phyloP scores from a whole-genome alignment of 2,329 filamentous ascomycete species.

The Zasmidium citrigriseum region DNA sequence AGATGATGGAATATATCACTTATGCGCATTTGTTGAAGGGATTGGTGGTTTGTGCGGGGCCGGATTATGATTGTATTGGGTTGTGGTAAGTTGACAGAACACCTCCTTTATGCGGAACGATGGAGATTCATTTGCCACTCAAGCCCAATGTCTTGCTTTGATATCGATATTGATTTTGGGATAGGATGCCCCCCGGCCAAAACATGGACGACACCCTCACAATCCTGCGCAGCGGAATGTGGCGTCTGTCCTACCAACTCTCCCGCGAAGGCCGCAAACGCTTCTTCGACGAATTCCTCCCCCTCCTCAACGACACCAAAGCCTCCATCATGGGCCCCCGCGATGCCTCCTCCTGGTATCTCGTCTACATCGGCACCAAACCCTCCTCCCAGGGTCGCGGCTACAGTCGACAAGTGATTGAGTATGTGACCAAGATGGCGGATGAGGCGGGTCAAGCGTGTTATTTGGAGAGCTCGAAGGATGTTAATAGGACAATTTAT shows the following conservation, averaged over 20 bases:
- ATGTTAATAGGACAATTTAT: conserved; percentile 70
- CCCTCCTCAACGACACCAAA: conserved; percentile 73
- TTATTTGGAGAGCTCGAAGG: conserved; percentile 77
- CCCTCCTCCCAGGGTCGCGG: conserved; percentile 70
- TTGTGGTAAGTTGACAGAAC: conserved; percentile 63
- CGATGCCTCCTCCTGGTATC: conserved; percentile 72
- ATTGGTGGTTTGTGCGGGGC: conserved; percentile 71
- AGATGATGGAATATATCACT: conserved; percentile 75
- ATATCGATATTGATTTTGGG: not conserved
- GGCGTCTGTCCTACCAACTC: conserved; percentile 74
- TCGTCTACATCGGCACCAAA: conserved; percentile 80
- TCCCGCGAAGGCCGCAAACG: conserved; percentile 70
- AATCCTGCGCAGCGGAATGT: conserved; percentile 72
- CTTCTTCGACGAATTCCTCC: conserved; percentile 76
- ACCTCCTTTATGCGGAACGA: not conserved
- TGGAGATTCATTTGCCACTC: too few relatives aligned
- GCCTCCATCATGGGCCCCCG: conserved; percentile 63
- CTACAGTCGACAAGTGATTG: conserved; percentile 70
- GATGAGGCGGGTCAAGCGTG: conserved; percentile 68
- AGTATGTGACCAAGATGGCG: conserved; percentile 67
- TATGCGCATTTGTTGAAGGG: conserved; percentile 75
- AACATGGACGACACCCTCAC: conserved; percentile 74
- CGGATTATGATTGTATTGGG: conserved; percentile 75
- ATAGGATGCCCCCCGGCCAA: conserved; percentile 73
- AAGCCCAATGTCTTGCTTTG: too few relatives aligned